A percentile compares a stretch with the other conserved stretches of the same genome.
Conservation (phyloP, 306 rosid species). For the Echinosophora koreensis region DNA sequence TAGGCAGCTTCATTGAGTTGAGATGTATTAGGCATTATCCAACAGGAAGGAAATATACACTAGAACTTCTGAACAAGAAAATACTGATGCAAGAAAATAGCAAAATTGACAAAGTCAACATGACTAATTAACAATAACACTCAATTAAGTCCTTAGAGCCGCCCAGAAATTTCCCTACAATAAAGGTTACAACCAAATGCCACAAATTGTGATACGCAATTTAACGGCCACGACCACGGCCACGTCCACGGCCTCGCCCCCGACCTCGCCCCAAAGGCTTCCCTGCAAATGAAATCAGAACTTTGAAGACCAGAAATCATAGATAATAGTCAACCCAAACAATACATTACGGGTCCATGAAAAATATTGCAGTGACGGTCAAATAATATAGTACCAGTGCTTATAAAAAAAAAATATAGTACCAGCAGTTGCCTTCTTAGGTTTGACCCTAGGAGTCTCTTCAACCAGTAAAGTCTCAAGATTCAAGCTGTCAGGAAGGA, state of each 20-base stretch:
- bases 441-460: slow-evolving; percentile 82
- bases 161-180: slow-evolving; percentile 53
- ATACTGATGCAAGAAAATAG: slow-evolving; percentile 39
- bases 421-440: slow-evolving; percentile 98
- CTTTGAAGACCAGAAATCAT: slow-evolving; percentile 3
- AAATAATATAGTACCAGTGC: slow-evolving; percentile 64
- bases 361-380: slow-evolving; percentile 16
- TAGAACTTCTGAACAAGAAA: slow-evolving; percentile 4
- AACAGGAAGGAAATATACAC: slow-evolving; percentile 32
- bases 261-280: slow-evolving; percentile 83
- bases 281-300: slow-evolving; percentile 61
- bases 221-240: slow-evolving; percentile 85
- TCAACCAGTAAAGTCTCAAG: slow-evolving; percentile 59
- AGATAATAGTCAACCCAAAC: background rate
- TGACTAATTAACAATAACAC: slow-evolving; percentile 38
- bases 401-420: too few relatives aligned
- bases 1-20: slow-evolving; percentile 10
- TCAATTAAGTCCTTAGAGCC: slow-evolving; percentile 49
- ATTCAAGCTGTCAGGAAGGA: slow-evolving; percentile 62
- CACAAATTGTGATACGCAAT: slow-evolving; percentile 49
- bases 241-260: slow-evolving; percentile 86
- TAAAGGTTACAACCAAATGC: slow-evolving; percentile 58
- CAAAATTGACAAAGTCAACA: slow-evolving; percentile 44
- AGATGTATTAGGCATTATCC: slow-evolving; percentile 18
- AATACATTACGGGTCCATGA: background rate